Conservation (phyloP, 2,329 filamentous ascomycete species). For the Cryphonectria nitschkei region DNA sequence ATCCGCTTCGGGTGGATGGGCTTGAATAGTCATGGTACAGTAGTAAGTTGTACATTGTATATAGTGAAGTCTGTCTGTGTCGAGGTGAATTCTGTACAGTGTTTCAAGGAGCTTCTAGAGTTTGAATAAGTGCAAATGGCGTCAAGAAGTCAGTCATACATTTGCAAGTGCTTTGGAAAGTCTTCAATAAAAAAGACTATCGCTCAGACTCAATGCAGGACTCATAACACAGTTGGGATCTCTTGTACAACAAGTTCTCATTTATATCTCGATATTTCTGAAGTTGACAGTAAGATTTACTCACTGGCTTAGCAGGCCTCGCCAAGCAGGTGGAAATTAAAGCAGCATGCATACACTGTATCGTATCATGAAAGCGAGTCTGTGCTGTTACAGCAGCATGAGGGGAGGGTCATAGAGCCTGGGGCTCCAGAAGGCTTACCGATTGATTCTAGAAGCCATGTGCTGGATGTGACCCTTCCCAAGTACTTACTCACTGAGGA, state of each 20-base stretch:
- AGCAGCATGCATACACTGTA: neutral
- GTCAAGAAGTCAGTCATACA: neutral
- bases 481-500: neutral
- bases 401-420: neutral
- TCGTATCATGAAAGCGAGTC: neutral
- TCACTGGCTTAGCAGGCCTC: neutral
- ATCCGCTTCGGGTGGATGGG: neutral
- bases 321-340: neutral
- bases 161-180: no score
- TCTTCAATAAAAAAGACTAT: no score
- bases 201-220: no score
- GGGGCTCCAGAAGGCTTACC: neutral
- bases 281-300: neutral
- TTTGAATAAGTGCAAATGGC: neutral
- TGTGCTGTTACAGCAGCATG: neutral
- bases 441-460: neutral
- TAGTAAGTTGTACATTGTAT: neutral
- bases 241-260: neutral
- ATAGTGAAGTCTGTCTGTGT: neutral
- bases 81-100: neutral
- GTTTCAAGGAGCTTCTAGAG: no score
- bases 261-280: neutral
- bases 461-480: neutral
- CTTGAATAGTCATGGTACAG: neutral
- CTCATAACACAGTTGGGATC: neutral